A percentile compares a stretch with the other conserved stretches of the same genome.
These are phyloP conservation scores for Coemansia sp. DNA, from an alignment of 192 early-diverging fungal species.

Conservation along the genomic window DNA sequence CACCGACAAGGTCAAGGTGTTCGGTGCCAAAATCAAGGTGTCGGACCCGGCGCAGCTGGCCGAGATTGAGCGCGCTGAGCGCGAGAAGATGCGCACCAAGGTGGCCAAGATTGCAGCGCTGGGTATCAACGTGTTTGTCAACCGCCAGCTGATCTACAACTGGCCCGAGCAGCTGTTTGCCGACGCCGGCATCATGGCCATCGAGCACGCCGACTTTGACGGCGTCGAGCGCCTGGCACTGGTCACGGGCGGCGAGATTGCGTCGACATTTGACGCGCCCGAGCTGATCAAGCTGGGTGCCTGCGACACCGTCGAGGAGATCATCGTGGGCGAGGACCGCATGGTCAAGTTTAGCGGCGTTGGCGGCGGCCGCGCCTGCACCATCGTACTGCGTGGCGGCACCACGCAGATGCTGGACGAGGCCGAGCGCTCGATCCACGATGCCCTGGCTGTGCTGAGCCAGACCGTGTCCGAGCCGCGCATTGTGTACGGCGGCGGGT, in stretches of 20 bases:
- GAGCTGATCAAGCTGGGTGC: conserved; percentile 91
- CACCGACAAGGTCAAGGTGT: conserved; percentile 99
- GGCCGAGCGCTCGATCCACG: conserved; percentile 95
- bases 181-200: conserved; percentile 93
- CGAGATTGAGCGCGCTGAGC: conserved; percentile 97
- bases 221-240: conserved; percentile 95
- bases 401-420: conserved; percentile 94
- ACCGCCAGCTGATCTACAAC: conserved; percentile 99
- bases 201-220: conserved; percentile 99
- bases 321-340: conserved; percentile 98
- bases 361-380: conserved; percentile 94
- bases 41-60: conserved; percentile 96
- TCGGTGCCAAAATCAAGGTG: conserved; percentile 94
- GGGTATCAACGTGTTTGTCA: conserved; percentile 99
- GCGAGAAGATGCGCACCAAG: conserved; percentile 97
- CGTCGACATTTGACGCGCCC: conserved; percentile 97
- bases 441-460: conserved; percentile 91
- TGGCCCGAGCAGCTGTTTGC: conserved; percentile 99
- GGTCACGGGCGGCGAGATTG: conserved; percentile 97
- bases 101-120: conserved; percentile 97
- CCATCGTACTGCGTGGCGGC: conserved; percentile 94
- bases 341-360: conserved; percentile 97
- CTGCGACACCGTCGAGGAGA: conserved; percentile 96
- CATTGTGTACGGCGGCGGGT: conserved; percentile 93
- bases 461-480: conserved; percentile 93